These are phyloP conservation scores for Pichia deserticola DNA, from an alignment of 805 yeast genomes.

Conservation along the genomic window DNA sequence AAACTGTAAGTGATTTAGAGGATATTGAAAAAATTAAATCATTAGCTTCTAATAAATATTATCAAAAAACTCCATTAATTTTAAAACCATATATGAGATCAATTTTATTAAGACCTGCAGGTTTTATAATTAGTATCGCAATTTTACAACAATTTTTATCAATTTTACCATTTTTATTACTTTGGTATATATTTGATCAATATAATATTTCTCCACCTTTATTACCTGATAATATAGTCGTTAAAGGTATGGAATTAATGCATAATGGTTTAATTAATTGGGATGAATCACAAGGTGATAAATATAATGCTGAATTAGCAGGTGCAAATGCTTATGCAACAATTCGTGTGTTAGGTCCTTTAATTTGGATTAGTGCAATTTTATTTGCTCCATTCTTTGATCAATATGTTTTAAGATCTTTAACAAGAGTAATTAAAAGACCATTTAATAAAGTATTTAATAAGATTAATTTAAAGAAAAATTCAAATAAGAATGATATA, in stretches of 20 bases:
- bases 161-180: slow-evolving; percentile 41
- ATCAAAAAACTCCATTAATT: slow-evolving; percentile 23
- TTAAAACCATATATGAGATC: slow-evolving; percentile 27
- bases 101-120: slow-evolving; percentile 26
- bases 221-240: slow-evolving; percentile 42
- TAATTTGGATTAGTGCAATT: slow-evolving; percentile 27
- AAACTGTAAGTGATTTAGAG: slow-evolving; percentile 15
- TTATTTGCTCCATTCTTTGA: slow-evolving; percentile 31
- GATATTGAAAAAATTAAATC: slow-evolving; percentile 18
- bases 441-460: slow-evolving; percentile 10
- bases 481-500: not conserved
- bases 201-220: slow-evolving; percentile 36
- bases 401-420: slow-evolving; percentile 25
- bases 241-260: slow-evolving; percentile 40
- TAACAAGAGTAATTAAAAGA: slow-evolving; percentile 17
- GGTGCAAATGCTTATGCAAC: slow-evolving; percentile 33
- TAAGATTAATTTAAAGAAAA: not conserved
- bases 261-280: slow-evolving; percentile 30
- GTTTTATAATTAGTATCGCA: slow-evolving; percentile 38
- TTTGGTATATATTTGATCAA: slow-evolving; percentile 45
- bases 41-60: slow-evolving; percentile 26
- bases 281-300: slow-evolving; percentile 23
- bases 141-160: slow-evolving; percentile 49
- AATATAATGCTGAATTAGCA: slow-evolving; percentile 21
- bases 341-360: slow-evolving; percentile 21